Percentiles rank a stretch among this genome's conserved stretches.
Conservation (phyloP, 2,329 filamentous ascomycete species). For the Alternaria sp. region DNA sequence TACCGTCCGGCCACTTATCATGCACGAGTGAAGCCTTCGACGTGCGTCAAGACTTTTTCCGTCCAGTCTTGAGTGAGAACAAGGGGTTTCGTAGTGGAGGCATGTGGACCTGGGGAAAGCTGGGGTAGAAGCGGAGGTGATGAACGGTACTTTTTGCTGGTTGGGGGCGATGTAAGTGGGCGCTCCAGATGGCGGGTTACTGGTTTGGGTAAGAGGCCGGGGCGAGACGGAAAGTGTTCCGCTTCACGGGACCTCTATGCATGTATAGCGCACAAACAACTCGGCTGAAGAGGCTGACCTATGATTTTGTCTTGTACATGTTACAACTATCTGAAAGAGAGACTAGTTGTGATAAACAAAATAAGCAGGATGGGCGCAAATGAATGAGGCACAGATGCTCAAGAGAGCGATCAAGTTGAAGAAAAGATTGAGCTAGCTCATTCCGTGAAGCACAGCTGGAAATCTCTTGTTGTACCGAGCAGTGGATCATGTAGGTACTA, state of each 20-base stretch:
- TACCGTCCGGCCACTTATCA: not conserved
- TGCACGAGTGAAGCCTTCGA: slow-evolving; percentile 6
- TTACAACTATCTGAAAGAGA: too few species aligned
- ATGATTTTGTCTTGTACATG: too few species aligned
- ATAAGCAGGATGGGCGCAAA: too few species aligned
- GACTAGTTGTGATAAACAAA: too few species aligned
- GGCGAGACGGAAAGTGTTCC: not conserved
- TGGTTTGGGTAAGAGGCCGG: not conserved
- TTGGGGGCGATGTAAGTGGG: not conserved
- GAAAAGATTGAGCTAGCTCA: too few species aligned
- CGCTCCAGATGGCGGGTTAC: not conserved
- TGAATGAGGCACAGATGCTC: too few species aligned
- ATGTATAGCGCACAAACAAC: too few species aligned
- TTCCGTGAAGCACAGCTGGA: too few species aligned
- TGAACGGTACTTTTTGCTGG: not conserved
- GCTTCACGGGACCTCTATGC: not conserved
- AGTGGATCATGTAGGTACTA: too few species aligned
- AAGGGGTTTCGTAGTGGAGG: not conserved
- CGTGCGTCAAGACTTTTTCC: slow-evolving; percentile 8
- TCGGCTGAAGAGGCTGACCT: too few species aligned
- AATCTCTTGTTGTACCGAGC: not conserved
- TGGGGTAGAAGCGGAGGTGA: slow-evolving; percentile 1
- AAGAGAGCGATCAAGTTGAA: too few species aligned
- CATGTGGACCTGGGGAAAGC: not conserved
- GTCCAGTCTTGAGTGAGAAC: not conserved